A percentile compares a stretch with the other conserved stretches of the same genome.
phyloP scores from a whole-genome alignment of 2,329 filamentous ascomycete species.

The Dothiorella sarmentorum region DNA sequence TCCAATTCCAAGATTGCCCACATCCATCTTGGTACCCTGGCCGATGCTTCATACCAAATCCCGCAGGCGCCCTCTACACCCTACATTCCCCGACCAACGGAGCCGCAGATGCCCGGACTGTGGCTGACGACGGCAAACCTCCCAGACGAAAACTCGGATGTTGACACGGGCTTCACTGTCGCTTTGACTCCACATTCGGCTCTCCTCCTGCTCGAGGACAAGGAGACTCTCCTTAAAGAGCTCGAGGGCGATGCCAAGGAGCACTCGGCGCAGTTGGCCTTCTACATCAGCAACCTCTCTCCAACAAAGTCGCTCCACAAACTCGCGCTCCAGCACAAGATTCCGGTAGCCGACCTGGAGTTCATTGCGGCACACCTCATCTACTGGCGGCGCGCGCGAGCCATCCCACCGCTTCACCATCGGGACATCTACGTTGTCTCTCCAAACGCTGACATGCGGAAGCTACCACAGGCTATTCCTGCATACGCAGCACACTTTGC shows the following conservation, averaged over 20 bases:
- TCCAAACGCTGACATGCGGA: constrained; percentile 76
- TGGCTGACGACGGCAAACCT: constrained; percentile 87
- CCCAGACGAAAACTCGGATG: constrained; percentile 62
- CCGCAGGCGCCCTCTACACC: constrained; percentile 64
- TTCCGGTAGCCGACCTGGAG: constrained; percentile 76
- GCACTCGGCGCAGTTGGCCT: constrained; percentile 71
- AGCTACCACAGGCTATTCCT: constrained; percentile 64
- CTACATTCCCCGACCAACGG: constrained; percentile 66
- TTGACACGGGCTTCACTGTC: constrained; percentile 53
- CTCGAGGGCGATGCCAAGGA: constrained; percentile 69
- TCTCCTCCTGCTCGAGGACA: constrained; percentile 78
- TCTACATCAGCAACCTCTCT: constrained; percentile 60
- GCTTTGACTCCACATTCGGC: constrained; percentile 73
- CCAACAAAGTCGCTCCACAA: constrained; percentile 68
- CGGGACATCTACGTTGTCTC: constrained; percentile 89
- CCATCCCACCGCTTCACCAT: constrained; percentile 85
- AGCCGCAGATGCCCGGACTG: constrained; percentile 68
- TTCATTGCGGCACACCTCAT: constrained; percentile 90
- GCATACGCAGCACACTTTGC: constrained; percentile 78
- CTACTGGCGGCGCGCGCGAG: constrained; percentile 89
- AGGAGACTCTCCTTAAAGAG: constrained; percentile 71
- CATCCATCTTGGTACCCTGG: constrained; percentile 65
- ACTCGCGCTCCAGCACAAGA: constrained; percentile 65
- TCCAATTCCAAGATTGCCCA: constrained; percentile 84
- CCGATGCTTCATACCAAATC: constrained; percentile 62